A percentile compares a stretch with the other conserved stretches of the same genome.
Conservation (phyloP, 208 protist genomes). For the Tritrichomonas foetus region DNA sequence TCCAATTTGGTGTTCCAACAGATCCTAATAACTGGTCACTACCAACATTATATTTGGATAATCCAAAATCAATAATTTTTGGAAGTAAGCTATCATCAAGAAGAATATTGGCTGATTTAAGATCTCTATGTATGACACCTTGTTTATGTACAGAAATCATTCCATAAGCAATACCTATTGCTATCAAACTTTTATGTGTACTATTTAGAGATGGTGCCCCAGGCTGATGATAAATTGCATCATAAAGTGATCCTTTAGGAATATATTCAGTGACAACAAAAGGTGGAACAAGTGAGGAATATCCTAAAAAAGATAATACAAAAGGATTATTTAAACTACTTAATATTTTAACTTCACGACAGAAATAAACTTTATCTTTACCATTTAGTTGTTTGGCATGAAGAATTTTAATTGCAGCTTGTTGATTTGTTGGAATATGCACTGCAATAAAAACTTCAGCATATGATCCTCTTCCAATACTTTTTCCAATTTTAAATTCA, state of each 20-base stretch:
- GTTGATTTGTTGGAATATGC: not conserved
- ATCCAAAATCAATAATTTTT: constrained; percentile 4
- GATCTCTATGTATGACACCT: not conserved
- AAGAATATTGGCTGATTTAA: not conserved
- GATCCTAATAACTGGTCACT: not conserved
- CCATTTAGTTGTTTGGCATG: not conserved
- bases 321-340: not conserved
- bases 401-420: not conserved
- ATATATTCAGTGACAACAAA: not conserved
- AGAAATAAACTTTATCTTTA: not conserved
- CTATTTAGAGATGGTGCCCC: not conserved
- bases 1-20: not conserved
- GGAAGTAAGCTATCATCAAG: not conserved
- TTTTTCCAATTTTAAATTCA: not conserved
- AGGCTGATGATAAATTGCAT: not conserved
- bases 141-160: not conserved
- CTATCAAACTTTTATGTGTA: not conserved
- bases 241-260: not conserved
- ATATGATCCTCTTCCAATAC: not conserved
- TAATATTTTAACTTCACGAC: not conserved
- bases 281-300: not conserved
- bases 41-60: not conserved
- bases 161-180: not conserved
- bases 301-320: not conserved
- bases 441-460: not conserved